Evolutionary conservation across 2,329 filamentous ascomycete species (phyloP).

Genomic region (Blastomyces parvus): DNA sequence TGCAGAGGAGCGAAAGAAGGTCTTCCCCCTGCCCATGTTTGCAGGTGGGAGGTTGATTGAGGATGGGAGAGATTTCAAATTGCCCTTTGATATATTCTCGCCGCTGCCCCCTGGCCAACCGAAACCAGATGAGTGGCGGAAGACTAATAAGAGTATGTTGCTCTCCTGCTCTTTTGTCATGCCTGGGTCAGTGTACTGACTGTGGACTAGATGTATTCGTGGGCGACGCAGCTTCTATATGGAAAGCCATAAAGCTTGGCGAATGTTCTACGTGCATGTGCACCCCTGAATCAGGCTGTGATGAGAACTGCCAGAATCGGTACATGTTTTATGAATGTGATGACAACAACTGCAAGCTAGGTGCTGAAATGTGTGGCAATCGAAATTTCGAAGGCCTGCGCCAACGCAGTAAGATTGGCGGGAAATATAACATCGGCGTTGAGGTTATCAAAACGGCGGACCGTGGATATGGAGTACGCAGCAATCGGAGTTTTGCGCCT

Average conservation of each 20-base stretch:
- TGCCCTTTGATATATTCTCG: slow-evolving; percentile 84
- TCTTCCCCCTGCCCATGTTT: slow-evolving; percentile 68
- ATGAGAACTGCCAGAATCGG: slow-evolving; percentile 83
- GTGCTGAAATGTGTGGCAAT: slow-evolving; percentile 67
- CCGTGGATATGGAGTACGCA: slow-evolving; percentile 83
- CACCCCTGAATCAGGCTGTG: slow-evolving; percentile 67
- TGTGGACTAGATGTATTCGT: slow-evolving; percentile 66
- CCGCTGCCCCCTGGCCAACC: slow-evolving; percentile 76
- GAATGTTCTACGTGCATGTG: slow-evolving; percentile 73
- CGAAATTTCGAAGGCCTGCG: slow-evolving; percentile 76
- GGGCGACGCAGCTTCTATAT: slow-evolving; percentile 67
- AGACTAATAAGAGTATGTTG: slow-evolving; percentile 71
- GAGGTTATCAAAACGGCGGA: slow-evolving; percentile 87
- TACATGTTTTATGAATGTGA: slow-evolving; percentile 98
- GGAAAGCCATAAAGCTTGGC: slow-evolving; percentile 68
- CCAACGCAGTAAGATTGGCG: slow-evolving; percentile 63
- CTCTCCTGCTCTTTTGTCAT: neutral
- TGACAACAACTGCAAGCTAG: slow-evolving; percentile 73
- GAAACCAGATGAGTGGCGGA: slow-evolving; percentile 87
- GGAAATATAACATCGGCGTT: slow-evolving; percentile 83
- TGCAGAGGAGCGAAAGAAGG: slow-evolving; percentile 17
- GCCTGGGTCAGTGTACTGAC: neutral
- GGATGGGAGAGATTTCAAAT: slow-evolving; percentile 68
- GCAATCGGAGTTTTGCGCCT: slow-evolving; percentile 75
- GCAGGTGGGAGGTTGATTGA: slow-evolving; percentile 62